Evolutionary conservation across 805 yeast genomes (phyloP).

Genomic region (Lipomyces japonicus): DNA sequence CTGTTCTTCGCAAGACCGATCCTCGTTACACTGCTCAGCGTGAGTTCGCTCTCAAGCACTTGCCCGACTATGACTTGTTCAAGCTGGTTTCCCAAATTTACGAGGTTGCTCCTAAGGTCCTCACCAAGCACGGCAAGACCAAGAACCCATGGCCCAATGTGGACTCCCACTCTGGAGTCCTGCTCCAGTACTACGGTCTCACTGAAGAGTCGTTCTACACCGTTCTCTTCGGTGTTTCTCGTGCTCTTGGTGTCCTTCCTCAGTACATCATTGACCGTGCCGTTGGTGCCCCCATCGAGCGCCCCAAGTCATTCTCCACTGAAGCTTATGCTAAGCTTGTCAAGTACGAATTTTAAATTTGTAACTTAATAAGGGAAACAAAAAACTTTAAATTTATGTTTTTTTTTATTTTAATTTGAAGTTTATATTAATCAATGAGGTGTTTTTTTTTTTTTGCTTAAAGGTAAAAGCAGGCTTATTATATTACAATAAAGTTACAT

Average conservation of each 20-base stretch:
- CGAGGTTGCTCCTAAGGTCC: constrained; percentile 77
- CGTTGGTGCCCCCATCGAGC: constrained; percentile 75
- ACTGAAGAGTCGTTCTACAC: constrained; percentile 81
- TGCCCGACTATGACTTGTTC: constrained; percentile 77
- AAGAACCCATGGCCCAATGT: constrained; percentile 94
- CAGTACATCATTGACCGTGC: constrained; percentile 84
- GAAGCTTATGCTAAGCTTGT: constrained; percentile 83
- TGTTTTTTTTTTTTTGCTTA: not conserved
- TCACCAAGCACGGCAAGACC: constrained; percentile 82
- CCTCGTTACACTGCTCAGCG: constrained; percentile 85
- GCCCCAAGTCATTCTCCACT: constrained; percentile 91
- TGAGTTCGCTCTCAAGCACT: constrained; percentile 70
- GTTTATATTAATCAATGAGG: not conserved
- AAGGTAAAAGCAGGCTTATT: not conserved
- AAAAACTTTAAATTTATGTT: too few species aligned
- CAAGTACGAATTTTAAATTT: constrained; percentile 24
- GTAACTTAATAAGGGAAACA: too few species aligned
- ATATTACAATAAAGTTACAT: not conserved
- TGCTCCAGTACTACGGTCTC: constrained; percentile 80
- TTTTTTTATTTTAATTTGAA: not conserved
- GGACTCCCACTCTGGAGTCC: constrained; percentile 82
- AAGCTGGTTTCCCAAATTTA: constrained; percentile 71
- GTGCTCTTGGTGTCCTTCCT: constrained; percentile 83
- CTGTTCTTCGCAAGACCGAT: constrained; percentile 82
- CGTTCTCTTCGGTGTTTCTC: constrained; percentile 79